Evolutionary conservation across 495 filamentous ascomycete species (phyloP), one percentile per base, ranked within the genome.

Genomic region (Staphylotrichum longicolle): DNA sequence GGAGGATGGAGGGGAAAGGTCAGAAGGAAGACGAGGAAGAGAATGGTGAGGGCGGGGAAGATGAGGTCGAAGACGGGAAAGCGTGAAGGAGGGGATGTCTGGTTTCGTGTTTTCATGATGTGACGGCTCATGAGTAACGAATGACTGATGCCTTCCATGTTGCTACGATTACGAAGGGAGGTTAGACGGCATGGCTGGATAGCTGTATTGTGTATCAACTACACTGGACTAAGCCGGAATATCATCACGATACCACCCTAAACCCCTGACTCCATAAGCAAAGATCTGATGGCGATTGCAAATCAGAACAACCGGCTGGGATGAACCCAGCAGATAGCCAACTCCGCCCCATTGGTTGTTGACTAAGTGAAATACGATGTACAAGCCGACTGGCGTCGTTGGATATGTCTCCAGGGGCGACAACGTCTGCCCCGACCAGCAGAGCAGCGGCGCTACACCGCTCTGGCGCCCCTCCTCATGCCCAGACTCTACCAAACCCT

Each of bases 401-500:
- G n/a, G n/a, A 12, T 47, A 47, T 55, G 9, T 20, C 14, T 8
- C 2, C 50, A 14, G 14, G 14, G 50, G 27, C 6, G 54, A 46
- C 20, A 11, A 30, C 32, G 33, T 40, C 9, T 50, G 27, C 46
- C 56, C 56, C 56, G 46, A 46, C 46, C 56, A 49, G 56, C 45
- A 50, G 56, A 49, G 45, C 45, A 58, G 56, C 42, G 56, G 20
- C 35, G 2, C 37, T n/a, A 27, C 58, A 60, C 41, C 15, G 39
- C 40, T 53, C 58, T 46, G 48, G 8, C 20, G 20, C 45, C 4
- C 20, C 47, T 34, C 14, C 4, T 34, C 33, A 4, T 11, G 14
- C 9, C 10, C 20, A 27, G 7, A 50, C 41, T 34, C 51, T 5
- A 6, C 37, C 35, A 10, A 15, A 12, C 32, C 33, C 6, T 9